Conservation (phyloP, 768 basidiomycete species). For the Mrakia frigida region DNA sequence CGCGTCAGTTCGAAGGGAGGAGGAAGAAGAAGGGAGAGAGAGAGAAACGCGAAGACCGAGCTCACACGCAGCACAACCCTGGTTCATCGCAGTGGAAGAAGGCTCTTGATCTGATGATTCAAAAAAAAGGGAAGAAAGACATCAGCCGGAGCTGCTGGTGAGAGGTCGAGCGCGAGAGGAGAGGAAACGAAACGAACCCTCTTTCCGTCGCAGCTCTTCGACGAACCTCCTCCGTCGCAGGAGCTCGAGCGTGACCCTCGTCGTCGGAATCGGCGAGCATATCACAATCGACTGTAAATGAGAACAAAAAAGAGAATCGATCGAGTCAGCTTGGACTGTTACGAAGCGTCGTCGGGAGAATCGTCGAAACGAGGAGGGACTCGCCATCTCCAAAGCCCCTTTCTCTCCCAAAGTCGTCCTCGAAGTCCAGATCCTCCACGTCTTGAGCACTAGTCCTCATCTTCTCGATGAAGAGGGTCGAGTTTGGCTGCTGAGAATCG, state of each 20-base stretch:
- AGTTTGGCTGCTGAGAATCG: constrained; percentile 16
- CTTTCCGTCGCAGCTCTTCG: constrained; percentile 39
- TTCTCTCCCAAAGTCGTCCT: not conserved
- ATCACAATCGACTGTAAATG: constrained; percentile 25
- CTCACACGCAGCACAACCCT: constrained; percentile 34
- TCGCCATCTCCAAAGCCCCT: constrained; percentile 28
- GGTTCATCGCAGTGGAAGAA: constrained; percentile 39
- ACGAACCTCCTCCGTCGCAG: constrained; percentile 33
- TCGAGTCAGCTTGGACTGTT: not conserved
- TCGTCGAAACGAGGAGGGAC: not conserved
- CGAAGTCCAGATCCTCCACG: not conserved
- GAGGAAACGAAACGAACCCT: constrained; percentile 26
- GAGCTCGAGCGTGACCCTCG: constrained; percentile 39
- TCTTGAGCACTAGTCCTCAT: not conserved
- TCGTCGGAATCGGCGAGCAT: constrained; percentile 39
- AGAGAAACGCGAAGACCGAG: not conserved
- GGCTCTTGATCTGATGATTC: constrained; percentile 21
- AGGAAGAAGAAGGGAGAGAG: not conserved
- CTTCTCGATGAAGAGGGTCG: not conserved
- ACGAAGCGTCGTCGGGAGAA: not conserved
- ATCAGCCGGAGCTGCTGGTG: not conserved
- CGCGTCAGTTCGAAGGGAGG: not conserved
- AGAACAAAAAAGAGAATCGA: not conserved
- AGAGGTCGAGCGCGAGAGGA: not conserved
- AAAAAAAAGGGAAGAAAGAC: not conserved